Evolutionary conservation across 768 basidiomycete species (phyloP), one percentile per base, ranked within the genome.

Genomic region (Kwoniella dejecticola): DNA sequence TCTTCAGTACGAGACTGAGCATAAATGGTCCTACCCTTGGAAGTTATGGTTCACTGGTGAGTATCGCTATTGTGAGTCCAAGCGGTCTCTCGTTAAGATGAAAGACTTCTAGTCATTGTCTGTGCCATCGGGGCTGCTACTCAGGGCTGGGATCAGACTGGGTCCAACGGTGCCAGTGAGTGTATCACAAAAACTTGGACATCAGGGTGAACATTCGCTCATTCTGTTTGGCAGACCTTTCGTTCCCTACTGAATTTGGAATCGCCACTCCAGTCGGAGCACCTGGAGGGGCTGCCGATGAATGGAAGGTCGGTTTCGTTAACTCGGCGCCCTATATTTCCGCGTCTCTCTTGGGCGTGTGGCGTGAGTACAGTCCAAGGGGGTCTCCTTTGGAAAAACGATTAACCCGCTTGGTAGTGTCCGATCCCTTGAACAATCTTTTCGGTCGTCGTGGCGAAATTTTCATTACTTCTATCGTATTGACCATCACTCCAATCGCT

Each of bases 351-450:
- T 49, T 36, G 64, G 64, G 87, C 23, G 48, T 49, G 8, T 31
- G 48, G 24, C 15, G 48, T 3, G 33, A 11, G 17, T 49, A 13
- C 26, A n/a, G 8, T 47, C 19, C 19, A 6, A 21, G 12, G 24
- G 23, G 26, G 24, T 26, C 21, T 26, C 12, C 12, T 47, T 7
- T 19, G 3, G 4, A 21, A 47, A 23, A n/a, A 10, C 30, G 24
- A 10, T 27, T 30, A 31, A 13, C 17, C 6, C 10, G 2, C 15
- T 30, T 8, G 19, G 5, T 31, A 49, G 48, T 49, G 6, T 49
- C 86, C 1, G 85, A 87, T 30, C 88, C 88, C 0, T 81, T 89
- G 57, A 96, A 94, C 70, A 63, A 77, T 31, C 79, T 65, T 53
- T 78, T 85, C 45, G 85, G 85, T 11, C 83, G 59, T 52, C 79